Evolutionary conservation across 108 stramenopile genomes (phyloP).

Genomic region (Discostella stelligeroides): DNA sequence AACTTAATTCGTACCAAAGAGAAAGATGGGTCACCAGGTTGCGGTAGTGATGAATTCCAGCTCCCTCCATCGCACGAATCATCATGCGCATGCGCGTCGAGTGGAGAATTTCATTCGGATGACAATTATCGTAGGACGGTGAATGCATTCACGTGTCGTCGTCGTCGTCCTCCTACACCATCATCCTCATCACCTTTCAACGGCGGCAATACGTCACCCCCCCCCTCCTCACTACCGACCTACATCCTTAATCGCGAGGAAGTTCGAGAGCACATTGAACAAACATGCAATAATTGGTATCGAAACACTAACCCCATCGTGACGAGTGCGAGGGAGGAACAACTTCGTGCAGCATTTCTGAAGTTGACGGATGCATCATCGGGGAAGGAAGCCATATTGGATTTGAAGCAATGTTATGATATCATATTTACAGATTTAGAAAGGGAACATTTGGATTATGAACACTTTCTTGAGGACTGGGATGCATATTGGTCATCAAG

Average conservation of each 20-base stretch:
- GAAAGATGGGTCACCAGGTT: no score
- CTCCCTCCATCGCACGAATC: conserved; percentile 4
- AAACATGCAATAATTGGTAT: conserved; percentile 71
- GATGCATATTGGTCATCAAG: conserved; percentile 50
- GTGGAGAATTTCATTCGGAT: conserved; percentile 50
- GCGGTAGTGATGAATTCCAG: neutral
- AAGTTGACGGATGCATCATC: neutral
- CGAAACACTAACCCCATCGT: conserved; percentile 66
- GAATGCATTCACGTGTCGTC: conserved; percentile 60
- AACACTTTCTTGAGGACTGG: conserved; percentile 85
- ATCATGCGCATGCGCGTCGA: conserved; percentile 58
- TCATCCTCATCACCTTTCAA: neutral
- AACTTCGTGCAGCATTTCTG: conserved; percentile 50
- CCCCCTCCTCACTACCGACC: neutral
- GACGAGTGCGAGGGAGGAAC: conserved; percentile 53
- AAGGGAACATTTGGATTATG: conserved; percentile 74
- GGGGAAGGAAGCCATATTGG: conserved; percentile 9
- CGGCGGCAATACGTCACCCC: neutral
- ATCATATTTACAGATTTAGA: conserved; percentile 76
- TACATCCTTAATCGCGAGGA: conserved; percentile 45
- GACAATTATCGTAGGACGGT: conserved; percentile 53
- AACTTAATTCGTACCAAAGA: neutral
- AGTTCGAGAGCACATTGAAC: conserved; percentile 61
- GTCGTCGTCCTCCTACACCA: neutral
- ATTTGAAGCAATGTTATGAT: conserved; percentile 52